Conservation (phyloP, 441 rosid species). For the Pelargonium australe region DNA sequence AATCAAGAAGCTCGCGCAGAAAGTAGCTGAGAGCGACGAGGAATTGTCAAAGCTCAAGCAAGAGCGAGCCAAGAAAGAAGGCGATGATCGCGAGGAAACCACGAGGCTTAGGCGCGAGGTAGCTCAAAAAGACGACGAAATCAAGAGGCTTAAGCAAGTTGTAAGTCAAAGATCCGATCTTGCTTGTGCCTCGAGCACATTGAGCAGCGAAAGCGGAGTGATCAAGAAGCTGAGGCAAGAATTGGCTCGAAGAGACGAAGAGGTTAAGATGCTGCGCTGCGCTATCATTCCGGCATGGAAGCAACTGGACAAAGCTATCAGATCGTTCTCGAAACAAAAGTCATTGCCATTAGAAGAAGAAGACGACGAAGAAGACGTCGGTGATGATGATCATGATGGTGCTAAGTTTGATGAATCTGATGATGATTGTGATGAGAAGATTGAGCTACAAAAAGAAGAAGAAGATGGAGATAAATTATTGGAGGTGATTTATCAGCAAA, state of each 20-base stretch:
- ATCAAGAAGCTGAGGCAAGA: neutral
- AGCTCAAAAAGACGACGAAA: neutral
- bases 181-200: too few relatives aligned
- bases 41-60: neutral
- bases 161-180: neutral
- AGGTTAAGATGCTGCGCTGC: neutral
- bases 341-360: too few relatives aligned
- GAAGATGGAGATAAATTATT: too few relatives aligned
- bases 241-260: neutral
- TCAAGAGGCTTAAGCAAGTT: neutral
- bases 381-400: neutral
- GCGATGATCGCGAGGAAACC: neutral
- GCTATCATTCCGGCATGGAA: too few relatives aligned
- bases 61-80: neutral
- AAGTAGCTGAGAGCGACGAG: too few relatives aligned
- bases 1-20: neutral
- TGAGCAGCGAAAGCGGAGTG: neutral
- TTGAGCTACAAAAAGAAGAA: too few relatives aligned
- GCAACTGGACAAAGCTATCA: neutral
- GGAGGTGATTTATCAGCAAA: too few relatives aligned
- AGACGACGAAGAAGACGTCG: neutral
- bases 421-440: too few relatives aligned
- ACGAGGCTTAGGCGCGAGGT: neutral
- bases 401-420: neutral
- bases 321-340: neutral